phyloP scores from a whole-genome alignment of 2,329 filamentous ascomycete genomes.

The Fusarium mundagurra region DNA sequence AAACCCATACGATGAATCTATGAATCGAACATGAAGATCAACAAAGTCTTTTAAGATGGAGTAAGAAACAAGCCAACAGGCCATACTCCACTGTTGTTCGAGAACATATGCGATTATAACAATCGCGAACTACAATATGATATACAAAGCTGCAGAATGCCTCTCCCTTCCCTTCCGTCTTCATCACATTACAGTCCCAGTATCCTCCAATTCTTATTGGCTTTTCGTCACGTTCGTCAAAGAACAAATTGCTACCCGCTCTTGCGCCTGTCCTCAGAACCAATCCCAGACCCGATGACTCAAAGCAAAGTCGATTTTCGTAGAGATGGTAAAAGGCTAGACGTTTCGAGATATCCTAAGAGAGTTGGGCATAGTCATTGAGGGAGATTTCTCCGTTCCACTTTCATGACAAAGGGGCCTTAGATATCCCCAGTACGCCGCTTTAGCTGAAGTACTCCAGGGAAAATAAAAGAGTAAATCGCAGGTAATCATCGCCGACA shows the following conservation, averaged over 20 bases:
- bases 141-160: conserved; percentile 35
- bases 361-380: conserved; percentile 18
- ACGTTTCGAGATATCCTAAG: conserved; percentile 19
- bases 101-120: conserved; percentile 33
- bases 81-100: conserved; percentile 25
- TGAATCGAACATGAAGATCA: conserved; percentile 17
- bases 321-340: conserved; percentile 27
- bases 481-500: conserved; percentile 38
- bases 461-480: conserved; percentile 13
- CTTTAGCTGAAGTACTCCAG: conserved; percentile 26
- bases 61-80: conserved; percentile 29
- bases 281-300: conserved; percentile 18
- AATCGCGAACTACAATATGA: conserved; percentile 44
- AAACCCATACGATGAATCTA: background rate
- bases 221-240: conserved; percentile 39
- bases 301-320: conserved; percentile 12
- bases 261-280: conserved; percentile 9
- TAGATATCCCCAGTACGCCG: conserved; percentile 8
- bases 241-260: conserved; percentile 27
- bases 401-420: conserved; percentile 12
- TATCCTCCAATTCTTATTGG: conserved; percentile 23
- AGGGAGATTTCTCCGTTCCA: conserved; percentile 9
- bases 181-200: conserved; percentile 32
- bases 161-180: conserved; percentile 16
- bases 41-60: conserved; percentile 4